phyloP scores from a whole-genome alignment of 179 eudicot species.

The Beta lomatogona region DNA sequence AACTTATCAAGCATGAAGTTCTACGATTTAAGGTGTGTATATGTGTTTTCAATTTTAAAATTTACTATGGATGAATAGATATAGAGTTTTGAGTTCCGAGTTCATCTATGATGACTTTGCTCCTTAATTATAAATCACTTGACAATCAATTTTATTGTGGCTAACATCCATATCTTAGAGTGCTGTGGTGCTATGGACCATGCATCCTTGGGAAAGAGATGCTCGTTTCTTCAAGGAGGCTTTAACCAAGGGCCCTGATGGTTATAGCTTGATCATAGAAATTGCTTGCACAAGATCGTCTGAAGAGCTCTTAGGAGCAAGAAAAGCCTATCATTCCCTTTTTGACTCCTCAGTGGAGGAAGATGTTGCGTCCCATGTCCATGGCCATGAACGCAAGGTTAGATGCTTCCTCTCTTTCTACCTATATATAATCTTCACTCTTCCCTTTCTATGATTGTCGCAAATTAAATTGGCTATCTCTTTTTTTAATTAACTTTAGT shows the following conservation, averaged over 20 bases:
- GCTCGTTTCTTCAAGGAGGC: conserved; percentile 72
- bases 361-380: conserved; percentile 59
- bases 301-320: conserved; percentile 74
- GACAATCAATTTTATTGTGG: neutral
- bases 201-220: conserved; percentile 98
- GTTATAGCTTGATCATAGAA: conserved; percentile 47
- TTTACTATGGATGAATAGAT: neutral
- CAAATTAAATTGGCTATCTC: neutral
- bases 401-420: neutral
- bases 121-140: neutral
- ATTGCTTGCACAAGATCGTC: conserved; percentile 76
- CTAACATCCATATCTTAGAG: conserved; percentile 32
- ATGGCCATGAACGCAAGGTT: conserved; percentile 54
- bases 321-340: conserved; percentile 85
- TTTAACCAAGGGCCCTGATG: conserved; percentile 50
- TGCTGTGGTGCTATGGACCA: conserved; percentile 68
- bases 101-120: neutral
- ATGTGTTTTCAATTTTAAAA: neutral
- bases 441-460: neutral
- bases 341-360: conserved; percentile 75
- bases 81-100: neutral
- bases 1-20: conserved; percentile 50
- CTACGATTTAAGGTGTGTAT: conserved; percentile 58
- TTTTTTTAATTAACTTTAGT: too few relatives aligned
- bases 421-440: too few relatives aligned